Conservation (phyloP, 1,284 basidiomycete species). For the Trichosporon inkin region DNA sequence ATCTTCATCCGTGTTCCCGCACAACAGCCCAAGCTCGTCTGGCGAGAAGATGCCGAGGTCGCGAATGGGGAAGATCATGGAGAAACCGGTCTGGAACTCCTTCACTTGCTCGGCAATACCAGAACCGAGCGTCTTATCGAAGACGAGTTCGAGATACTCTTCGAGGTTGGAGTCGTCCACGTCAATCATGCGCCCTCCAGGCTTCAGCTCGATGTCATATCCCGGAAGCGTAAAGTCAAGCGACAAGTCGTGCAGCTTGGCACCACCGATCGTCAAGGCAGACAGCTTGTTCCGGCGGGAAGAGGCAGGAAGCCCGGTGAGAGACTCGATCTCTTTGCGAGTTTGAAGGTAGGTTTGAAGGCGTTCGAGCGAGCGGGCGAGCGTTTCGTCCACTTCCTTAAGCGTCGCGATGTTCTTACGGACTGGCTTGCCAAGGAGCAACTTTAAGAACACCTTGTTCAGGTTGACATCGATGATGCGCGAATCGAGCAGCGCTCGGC, state of each 20-base stretch:
- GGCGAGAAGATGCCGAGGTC: conserved; percentile 89
- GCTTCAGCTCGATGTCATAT: conserved; percentile 83
- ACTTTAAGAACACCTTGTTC: conserved; percentile 85
- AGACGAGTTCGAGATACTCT: conserved; percentile 76
- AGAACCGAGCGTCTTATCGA: conserved; percentile 74
- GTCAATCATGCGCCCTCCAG: conserved; percentile 68
- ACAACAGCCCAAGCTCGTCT: conserved; percentile 87
- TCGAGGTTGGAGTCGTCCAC: conserved; percentile 83
- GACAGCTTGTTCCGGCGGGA: conserved; percentile 45
- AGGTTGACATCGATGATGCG: conserved; percentile 94
- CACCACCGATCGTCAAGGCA: conserved; percentile 55
- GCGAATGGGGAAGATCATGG: conserved; percentile 85
- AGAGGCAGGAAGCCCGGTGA: conserved; percentile 37
- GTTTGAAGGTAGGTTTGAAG: conserved; percentile 58
- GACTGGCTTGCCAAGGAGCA: conserved; percentile 78
- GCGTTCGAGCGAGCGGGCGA: conserved; percentile 80
- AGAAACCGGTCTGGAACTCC: conserved; percentile 78
- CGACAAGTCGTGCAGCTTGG: conserved; percentile 71
- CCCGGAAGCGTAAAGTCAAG: conserved; percentile 96
- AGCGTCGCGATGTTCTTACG: conserved; percentile 76
- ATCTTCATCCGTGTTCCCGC: conserved; percentile 92
- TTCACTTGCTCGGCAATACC: conserved; percentile 67
- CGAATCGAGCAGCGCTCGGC: conserved; percentile 94
- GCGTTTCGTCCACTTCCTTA: conserved; percentile 71
- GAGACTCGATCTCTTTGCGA: conserved; percentile 51